Conservation (phyloP, 306 rosid genomes). For the Quercus engelmannii region DNA sequence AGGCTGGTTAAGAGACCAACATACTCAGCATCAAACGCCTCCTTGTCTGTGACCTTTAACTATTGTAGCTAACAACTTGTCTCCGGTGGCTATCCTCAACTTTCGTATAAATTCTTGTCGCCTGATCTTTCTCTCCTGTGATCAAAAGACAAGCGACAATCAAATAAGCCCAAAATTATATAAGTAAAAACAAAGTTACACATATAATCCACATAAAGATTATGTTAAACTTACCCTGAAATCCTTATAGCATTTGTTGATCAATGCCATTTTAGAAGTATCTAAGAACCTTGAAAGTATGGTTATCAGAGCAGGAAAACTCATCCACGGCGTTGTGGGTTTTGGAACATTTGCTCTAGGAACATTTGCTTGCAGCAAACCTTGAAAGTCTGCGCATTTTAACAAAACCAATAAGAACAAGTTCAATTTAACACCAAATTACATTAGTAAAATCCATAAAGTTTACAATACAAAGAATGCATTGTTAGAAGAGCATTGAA, state of each 20-base stretch:
- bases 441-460: no score
- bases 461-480: background rate
- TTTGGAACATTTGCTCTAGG: background rate
- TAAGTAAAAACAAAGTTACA: background rate
- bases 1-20: no score
- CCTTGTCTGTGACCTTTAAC: background rate
- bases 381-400: conserved; percentile 31
- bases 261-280: conserved; percentile 29
- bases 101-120: conserved; percentile 22
- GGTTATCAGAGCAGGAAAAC: conserved; percentile 36
- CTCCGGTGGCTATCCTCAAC: conserved; percentile 31
- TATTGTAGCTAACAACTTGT: conserved; percentile 9
- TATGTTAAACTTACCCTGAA: conserved; percentile 34
- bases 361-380: conserved; percentile 9
- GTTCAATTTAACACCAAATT: background rate
- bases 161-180: background rate
- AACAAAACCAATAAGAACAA: background rate
- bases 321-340: conserved; percentile 26
- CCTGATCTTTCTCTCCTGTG: conserved; percentile 35
- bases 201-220: background rate
- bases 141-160: background rate
- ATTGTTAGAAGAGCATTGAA: background rate
- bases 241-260: conserved; percentile 24
- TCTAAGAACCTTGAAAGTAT: conserved; percentile 29
- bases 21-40: background rate